A percentile compares a stretch with the other conserved stretches of the same genome.
phyloP scores from a whole-genome alignment of 1,284 basidiomycete genomes.

The Inonotus hispidus region DNA sequence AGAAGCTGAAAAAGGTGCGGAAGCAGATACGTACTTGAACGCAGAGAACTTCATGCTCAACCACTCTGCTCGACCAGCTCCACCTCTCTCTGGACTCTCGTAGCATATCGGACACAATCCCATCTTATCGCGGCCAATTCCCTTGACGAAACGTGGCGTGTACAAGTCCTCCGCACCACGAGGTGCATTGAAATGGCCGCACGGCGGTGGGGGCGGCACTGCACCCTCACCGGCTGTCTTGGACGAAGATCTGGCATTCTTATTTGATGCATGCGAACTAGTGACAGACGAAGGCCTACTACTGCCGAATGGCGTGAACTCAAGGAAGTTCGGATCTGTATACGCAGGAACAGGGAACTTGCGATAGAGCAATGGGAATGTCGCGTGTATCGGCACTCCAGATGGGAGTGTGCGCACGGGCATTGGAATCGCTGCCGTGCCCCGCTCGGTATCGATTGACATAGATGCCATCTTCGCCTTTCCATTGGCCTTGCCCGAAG shows the following conservation, averaged over 20 bases:
- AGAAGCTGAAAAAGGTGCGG: background rate
- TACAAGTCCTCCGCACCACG: conserved; percentile 60
- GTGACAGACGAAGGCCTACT: background rate
- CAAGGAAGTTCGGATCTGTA: conserved; percentile 27
- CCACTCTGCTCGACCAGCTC: conserved; percentile 60
- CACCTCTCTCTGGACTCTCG: conserved; percentile 55
- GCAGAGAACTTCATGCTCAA: conserved; percentile 75
- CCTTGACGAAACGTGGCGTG: conserved; percentile 72
- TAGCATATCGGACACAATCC: conserved; percentile 76
- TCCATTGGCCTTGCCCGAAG: background rate
- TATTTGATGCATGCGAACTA: background rate
- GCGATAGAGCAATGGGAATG: conserved; percentile 56
- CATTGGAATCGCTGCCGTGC: background rate
- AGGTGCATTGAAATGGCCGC: conserved; percentile 54
- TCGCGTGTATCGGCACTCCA: conserved; percentile 30
- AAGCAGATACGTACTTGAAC: conserved; percentile 57
- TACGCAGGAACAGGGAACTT: conserved; percentile 59
- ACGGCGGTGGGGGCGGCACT: conserved; percentile 28
- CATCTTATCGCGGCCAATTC: conserved; percentile 60
- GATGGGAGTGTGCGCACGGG: conserved; percentile 7
- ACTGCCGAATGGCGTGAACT: background rate
- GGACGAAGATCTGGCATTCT: background rate
- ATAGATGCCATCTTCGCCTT: background rate
- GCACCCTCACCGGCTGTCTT: background rate
- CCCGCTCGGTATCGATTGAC: background rate